These are phyloP conservation scores for Cajanus cajan DNA, from an alignment of 306 rosid genomes.

Conservation along the genomic window DNA sequence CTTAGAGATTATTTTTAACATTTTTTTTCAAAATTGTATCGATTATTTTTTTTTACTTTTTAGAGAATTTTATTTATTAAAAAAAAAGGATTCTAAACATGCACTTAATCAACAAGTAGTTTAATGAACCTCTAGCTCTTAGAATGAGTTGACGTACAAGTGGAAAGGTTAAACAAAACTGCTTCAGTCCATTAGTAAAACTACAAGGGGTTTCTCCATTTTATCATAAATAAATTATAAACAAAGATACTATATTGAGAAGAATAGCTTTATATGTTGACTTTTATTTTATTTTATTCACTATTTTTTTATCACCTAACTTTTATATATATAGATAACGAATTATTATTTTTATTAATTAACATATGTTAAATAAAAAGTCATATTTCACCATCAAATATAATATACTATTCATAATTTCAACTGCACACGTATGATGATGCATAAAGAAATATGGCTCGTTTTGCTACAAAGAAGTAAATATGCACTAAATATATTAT, in stretches of 20 bases:
- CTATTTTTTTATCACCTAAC: background rate
- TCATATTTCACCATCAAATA: background rate
- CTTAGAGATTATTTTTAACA: no score
- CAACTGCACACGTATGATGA: background rate
- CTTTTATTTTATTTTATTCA: background rate
- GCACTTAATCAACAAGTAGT: background rate
- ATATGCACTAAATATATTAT: background rate
- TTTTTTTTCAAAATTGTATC: background rate
- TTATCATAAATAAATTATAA: background rate
- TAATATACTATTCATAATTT: no score
- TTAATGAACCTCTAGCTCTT: background rate
- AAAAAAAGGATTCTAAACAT: background rate
- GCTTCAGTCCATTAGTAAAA: background rate
- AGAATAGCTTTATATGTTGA: background rate
- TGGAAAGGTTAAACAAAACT: background rate
- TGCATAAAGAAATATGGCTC: background rate
- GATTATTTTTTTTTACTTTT: background rate
- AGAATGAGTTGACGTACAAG: background rate
- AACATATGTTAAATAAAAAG: background rate
- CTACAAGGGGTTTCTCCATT: background rate
- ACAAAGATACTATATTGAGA: no score
- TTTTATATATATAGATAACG: background rate
- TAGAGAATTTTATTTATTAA: background rate
- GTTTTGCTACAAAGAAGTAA: background rate
- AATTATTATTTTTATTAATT: background rate